Percentiles rank a stretch among this genome's conserved stretches.
phyloP scores from a whole-genome alignment of 257 asterid genomes.

The Forsythia viridissima region DNA sequence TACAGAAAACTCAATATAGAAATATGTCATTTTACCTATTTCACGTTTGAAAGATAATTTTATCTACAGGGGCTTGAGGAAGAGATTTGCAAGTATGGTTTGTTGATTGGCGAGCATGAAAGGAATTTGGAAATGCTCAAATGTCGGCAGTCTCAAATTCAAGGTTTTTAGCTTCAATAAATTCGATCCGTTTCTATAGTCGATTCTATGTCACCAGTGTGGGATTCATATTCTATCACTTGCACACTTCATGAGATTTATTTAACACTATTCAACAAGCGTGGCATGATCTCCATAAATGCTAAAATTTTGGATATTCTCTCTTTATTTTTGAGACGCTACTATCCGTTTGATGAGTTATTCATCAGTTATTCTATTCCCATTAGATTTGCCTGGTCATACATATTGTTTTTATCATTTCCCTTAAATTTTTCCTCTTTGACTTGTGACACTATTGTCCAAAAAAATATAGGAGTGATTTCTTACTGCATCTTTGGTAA shows the following conservation, averaged over 20 bases:
- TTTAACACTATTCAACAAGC: neutral
- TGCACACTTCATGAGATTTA: neutral
- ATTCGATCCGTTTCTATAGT: neutral
- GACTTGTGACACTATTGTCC: neutral
- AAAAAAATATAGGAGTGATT: neutral
- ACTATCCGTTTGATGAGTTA: neutral
- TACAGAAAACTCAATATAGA: neutral
- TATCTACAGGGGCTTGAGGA: slow-evolving; percentile 42
- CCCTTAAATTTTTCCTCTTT: neutral
- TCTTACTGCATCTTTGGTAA: neutral
- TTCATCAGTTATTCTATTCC: neutral
- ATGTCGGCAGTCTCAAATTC: neutral
- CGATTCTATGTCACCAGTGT: neutral
- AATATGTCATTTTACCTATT: neutral
- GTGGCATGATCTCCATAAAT: neutral
- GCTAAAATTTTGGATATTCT: too few species aligned
- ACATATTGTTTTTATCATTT: neutral
- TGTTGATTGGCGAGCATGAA: slow-evolving; percentile 6
- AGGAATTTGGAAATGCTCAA: slow-evolving; percentile 25
- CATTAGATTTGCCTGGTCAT: neutral
- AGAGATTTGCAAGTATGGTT: slow-evolving; percentile 28
- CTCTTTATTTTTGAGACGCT: neutral
- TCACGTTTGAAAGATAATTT: slow-evolving; percentile 16
- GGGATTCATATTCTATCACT: neutral
- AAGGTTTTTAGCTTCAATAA: slow-evolving; percentile 40